These are phyloP conservation scores for Mycena metata DNA, from an alignment of 768 basidiomycete species.

Conservation along the genomic window DNA sequence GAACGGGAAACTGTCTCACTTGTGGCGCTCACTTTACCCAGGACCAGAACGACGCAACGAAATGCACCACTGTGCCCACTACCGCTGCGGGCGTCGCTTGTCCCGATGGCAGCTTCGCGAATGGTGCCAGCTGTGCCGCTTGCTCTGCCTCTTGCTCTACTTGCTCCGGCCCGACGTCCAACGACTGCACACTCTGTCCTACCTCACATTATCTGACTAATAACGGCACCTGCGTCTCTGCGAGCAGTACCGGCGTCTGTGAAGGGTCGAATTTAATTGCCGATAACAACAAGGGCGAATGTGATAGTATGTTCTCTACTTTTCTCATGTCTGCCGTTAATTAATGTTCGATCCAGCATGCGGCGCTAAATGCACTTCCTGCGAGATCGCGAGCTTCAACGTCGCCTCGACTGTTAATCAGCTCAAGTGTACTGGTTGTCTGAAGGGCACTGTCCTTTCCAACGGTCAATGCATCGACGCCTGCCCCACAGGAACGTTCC, in stretches of 20 bases:
- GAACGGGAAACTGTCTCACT: conserved; percentile 76
- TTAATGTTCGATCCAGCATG: conserved; percentile 65
- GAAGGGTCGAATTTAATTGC: conserved; percentile 77
- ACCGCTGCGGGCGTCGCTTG: conserved; percentile 70
- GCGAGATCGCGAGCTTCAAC: conserved; percentile 80
- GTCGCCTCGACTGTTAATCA: conserved; percentile 74
- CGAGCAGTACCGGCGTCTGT: conserved; percentile 80
- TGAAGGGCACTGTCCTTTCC: conserved; percentile 82
- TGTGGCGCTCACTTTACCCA: conserved; percentile 82
- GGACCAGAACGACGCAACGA: conserved; percentile 73
- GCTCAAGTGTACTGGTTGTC: conserved; percentile 81
- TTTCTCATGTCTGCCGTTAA: background rate
- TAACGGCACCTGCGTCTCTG: conserved; percentile 76
- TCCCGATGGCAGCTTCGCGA: conserved; percentile 73
- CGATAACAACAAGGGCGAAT: conserved; percentile 86
- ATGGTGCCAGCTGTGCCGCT: conserved; percentile 62
- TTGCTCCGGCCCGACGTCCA: conserved; percentile 77
- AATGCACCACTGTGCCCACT: conserved; percentile 69
- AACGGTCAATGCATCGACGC: conserved; percentile 75
- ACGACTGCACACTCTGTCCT: conserved; percentile 79
- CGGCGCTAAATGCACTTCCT: conserved; percentile 85
- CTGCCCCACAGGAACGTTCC: conserved; percentile 82
- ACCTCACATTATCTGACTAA: conserved; percentile 69
- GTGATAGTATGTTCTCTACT: conserved; percentile 73
- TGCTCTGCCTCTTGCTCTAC: conserved; percentile 80